These are phyloP conservation scores for Pleurozium schreberi DNA, from an alignment of 225 moss, liverwort and hornwort genomes.

Conservation along the genomic window DNA sequence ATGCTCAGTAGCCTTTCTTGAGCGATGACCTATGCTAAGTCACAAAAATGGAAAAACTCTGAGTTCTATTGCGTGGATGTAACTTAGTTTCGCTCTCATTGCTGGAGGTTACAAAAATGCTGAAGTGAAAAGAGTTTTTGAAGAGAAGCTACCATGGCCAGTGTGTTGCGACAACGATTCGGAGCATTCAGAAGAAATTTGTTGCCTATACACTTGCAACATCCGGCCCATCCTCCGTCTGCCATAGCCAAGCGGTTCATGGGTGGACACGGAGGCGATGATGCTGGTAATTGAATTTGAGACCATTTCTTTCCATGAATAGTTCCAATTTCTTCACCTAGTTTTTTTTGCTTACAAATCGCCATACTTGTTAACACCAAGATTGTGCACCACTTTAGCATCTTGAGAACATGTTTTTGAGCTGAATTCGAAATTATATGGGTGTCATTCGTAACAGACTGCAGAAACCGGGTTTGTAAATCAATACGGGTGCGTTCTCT, in stretches of 20 bases:
- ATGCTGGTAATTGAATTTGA: slow-evolving; percentile 5
- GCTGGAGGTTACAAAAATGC: background rate
- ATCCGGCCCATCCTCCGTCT: background rate
- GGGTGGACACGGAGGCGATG: slow-evolving; percentile 18
- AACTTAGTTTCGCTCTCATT: background rate
- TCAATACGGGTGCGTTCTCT: background rate
- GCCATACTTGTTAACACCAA: background rate
- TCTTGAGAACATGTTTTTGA: background rate
- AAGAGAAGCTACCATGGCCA: background rate
- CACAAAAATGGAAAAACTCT: background rate
- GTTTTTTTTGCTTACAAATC: background rate
- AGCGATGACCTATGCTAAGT: background rate
- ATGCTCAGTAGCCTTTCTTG: background rate
- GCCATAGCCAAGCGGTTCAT: slow-evolving; percentile 1
- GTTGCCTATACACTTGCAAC: background rate
- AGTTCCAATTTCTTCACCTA: background rate
- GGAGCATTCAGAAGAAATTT: background rate
- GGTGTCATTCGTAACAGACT: background rate
- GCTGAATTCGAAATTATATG: too few relatives aligned
- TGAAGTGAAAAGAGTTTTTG: background rate
- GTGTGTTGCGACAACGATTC: background rate
- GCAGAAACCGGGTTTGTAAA: background rate
- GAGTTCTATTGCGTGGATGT: background rate
- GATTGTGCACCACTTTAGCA: background rate
- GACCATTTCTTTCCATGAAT: background rate